These are phyloP conservation scores for Jamesozyma lodderae DNA, from an alignment of 805 yeast species.

Conservation along the genomic window DNA sequence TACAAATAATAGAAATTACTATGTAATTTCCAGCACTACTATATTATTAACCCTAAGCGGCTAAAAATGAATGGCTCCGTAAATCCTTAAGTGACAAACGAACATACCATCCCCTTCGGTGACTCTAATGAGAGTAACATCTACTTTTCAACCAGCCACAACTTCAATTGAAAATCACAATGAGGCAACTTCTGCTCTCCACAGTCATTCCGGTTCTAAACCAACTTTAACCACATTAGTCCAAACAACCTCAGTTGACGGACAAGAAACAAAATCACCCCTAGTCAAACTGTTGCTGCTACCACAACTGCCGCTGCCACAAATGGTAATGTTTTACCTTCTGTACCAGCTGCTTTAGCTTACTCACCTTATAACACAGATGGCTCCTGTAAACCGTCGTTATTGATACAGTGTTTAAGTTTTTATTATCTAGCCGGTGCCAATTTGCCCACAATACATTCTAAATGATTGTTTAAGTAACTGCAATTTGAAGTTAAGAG, in stretches of 20 bases:
- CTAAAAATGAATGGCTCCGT: no score
- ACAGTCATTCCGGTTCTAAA: background rate
- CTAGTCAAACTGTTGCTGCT: conserved; percentile 4
- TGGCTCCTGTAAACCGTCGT: conserved; percentile 64
- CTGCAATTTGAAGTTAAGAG: no score
- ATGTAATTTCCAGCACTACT: no score
- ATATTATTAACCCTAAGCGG: no score
- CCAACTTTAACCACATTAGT: conserved; percentile 7
- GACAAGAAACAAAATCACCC: conserved; percentile 1
- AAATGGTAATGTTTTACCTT: conserved; percentile 17
- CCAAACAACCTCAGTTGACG: conserved; percentile 5
- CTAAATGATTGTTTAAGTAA: no score
- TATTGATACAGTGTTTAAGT: no score
- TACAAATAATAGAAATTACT: no score
- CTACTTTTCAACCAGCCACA: conserved; percentile 3
- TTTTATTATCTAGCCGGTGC: no score
- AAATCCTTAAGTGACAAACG: no score
- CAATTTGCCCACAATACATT: no score
- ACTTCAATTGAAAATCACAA: background rate
- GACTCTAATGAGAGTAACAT: conserved; percentile 1
- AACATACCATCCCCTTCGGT: no score
- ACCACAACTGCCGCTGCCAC: conserved; percentile 9
- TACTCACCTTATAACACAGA: conserved; percentile 72
- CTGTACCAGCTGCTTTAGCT: conserved; percentile 51
- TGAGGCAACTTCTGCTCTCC: conserved; percentile 5